Evolutionary conservation across 108 stramenopile genomes (phyloP).

Genomic region (Parietichytrium sp.): DNA sequence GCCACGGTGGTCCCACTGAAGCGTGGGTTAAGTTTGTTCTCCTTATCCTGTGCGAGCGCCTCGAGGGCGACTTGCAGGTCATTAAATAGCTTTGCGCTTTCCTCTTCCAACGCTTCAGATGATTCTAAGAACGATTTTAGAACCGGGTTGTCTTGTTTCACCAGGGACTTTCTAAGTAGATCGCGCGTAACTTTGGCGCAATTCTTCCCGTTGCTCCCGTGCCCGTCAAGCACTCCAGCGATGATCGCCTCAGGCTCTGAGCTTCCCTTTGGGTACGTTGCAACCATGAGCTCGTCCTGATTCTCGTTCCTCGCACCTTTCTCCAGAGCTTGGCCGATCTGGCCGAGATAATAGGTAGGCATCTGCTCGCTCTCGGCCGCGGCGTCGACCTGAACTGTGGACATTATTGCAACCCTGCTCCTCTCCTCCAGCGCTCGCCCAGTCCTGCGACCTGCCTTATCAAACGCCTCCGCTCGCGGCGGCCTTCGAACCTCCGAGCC

Average conservation of each 20-base stretch:
- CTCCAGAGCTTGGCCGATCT: background rate
- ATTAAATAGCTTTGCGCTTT: background rate
- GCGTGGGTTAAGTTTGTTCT: background rate
- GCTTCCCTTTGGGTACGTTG: background rate
- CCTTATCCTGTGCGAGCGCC: background rate
- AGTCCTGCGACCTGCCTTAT: too few relatives aligned
- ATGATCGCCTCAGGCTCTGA: background rate
- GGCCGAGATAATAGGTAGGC: too few relatives aligned
- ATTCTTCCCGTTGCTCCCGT: background rate
- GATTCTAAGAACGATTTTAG: too few relatives aligned
- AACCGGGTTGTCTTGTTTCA: background rate
- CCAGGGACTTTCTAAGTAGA: background rate
- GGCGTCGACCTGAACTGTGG: too few relatives aligned
- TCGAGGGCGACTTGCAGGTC: background rate
- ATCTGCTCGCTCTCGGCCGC: too few relatives aligned
- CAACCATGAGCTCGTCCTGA: background rate
- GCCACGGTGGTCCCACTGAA: slow-evolving; percentile 22
- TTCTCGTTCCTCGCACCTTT: slow-evolving; percentile 33
- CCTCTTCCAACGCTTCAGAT: background rate
- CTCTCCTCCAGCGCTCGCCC: too few relatives aligned
- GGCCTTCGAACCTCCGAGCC: too few relatives aligned
- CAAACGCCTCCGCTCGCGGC: too few relatives aligned
- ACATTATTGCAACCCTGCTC: too few relatives aligned
- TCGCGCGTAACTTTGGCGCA: background rate
- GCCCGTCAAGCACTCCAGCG: background rate